Evolutionary conservation across 2,329 filamentous ascomycete species (phyloP).

Genomic region (Microdochium trichocladiopsis): DNA sequence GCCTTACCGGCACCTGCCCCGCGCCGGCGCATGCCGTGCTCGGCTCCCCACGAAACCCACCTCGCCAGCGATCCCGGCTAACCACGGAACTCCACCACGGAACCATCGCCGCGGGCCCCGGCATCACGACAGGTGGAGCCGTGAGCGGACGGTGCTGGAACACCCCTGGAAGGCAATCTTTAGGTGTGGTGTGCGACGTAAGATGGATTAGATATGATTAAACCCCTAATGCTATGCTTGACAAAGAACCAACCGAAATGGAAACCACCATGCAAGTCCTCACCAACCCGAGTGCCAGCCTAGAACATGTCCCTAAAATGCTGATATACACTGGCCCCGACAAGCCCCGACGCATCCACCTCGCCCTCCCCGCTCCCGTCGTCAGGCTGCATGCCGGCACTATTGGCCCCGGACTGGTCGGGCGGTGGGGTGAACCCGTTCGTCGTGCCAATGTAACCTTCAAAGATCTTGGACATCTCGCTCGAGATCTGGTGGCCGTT

Average conservation of each 20-base stretch:
- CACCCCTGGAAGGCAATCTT: too few species aligned
- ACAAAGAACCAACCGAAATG: too few species aligned
- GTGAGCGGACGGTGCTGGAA: too few species aligned
- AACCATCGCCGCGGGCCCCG: background rate
- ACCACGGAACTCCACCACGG: background rate
- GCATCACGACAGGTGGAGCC: too few species aligned
- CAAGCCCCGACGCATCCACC: slow-evolving; percentile 4
- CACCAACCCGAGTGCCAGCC: background rate
- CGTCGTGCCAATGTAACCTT: slow-evolving; percentile 25
- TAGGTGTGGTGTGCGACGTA: too few species aligned
- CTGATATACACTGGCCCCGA: slow-evolving; percentile 12
- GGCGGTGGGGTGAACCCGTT: slow-evolving; percentile 3
- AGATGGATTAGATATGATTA: too few species aligned
- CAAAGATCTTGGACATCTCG: slow-evolving; percentile 45
- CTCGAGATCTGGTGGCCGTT: slow-evolving; percentile 44
- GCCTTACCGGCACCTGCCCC: background rate
- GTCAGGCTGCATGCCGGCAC: slow-evolving; percentile 1
- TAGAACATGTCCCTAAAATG: slow-evolving; percentile 20
- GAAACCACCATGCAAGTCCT: too few species aligned
- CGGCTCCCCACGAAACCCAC: background rate
- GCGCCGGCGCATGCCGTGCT: background rate
- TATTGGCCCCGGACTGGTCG: background rate
- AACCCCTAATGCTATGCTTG: too few species aligned
- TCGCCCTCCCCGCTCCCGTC: slow-evolving; percentile 2
- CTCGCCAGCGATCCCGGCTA: background rate